Evolutionary conservation across 1,284 basidiomycete species (phyloP), one percentile per base, ranked within the genome.

Genomic region (Ustilago lituana): DNA sequence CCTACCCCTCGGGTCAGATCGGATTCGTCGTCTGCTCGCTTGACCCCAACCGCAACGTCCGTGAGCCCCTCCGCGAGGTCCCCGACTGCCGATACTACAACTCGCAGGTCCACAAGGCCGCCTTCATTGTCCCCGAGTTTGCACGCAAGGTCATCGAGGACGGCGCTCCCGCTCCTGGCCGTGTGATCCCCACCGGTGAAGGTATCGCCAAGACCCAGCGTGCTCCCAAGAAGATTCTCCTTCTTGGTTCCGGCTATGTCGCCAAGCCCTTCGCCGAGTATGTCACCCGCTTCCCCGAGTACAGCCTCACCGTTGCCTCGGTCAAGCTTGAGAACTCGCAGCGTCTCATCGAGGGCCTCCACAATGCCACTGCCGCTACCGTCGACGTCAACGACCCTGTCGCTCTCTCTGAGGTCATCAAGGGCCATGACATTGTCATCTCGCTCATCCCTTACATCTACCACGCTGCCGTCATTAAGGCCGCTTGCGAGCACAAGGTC

Each of bases 1-100:
- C 95, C 95, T 82, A 98, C 84, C 96, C 96, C 20, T 91, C 91
- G 29, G 95, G 96, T 38, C 94, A 96, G 83, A 98, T 98, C 78
- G 95, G 96, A 24, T 96, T 96, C 85, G 87, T 96, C 73, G 86
- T 98, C 58, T 93, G 91, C 84, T 90, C 92, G 54, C 93, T 93
- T 84, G 90, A 81, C 39, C 45, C 70, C 43, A 45, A 66, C 39
- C 71, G 68, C 58, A 70, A 81, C 69, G 65, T 81, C 37, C 74
- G 77, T 19, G 56, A 66, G 61, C 66, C 85, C 87, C 58, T 89
- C 93, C 49, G 85, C 86, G 61, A 84, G 85, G 77, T 93, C 88
- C 64, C 77, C 35, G 49, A 68, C 56, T 82, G 80, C 69, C 87
- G 85, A 66, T 98, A 98, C 86, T 98, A 95, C 85, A 96, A 91